These are phyloP conservation scores for Athelia sp. DNA, from an alignment of 1,284 basidiomycete genomes.

Conservation along the genomic window DNA sequence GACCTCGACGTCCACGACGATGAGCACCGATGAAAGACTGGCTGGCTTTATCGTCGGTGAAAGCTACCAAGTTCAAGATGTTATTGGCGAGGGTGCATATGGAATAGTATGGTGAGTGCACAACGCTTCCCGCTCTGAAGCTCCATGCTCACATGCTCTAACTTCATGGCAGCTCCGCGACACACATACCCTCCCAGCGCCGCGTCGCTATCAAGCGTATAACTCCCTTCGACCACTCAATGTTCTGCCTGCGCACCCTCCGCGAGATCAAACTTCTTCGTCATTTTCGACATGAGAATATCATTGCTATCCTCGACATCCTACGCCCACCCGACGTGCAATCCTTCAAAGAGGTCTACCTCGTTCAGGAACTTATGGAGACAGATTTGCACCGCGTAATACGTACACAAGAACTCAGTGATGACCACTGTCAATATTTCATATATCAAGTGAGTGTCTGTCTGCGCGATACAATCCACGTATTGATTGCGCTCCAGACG, in stretches of 20 bases:
- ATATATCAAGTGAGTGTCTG: slow-evolving; percentile 73
- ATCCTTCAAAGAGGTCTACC: slow-evolving; percentile 75
- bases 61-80: slow-evolving; percentile 69
- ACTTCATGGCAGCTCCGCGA: slow-evolving; percentile 59
- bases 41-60: slow-evolving; percentile 55
- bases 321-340: slow-evolving; percentile 56
- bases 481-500: slow-evolving; percentile 44
- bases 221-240: slow-evolving; percentile 82
- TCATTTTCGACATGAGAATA: slow-evolving; percentile 76
- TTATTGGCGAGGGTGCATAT: slow-evolving; percentile 83
- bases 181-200: slow-evolving; percentile 58
- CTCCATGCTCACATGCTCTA: background rate
- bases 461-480: slow-evolving; percentile 4
- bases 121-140: slow-evolving; percentile 3
- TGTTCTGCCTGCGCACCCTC: slow-evolving; percentile 85
- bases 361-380: slow-evolving; percentile 91
- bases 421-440: slow-evolving; percentile 94
- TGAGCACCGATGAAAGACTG: slow-evolving; percentile 43
- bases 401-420: slow-evolving; percentile 77
- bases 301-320: slow-evolving; percentile 84
- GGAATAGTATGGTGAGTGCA: slow-evolving; percentile 60
- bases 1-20: background rate
- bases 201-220: slow-evolving; percentile 80
- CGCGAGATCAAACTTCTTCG: slow-evolving; percentile 84
- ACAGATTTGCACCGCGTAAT: slow-evolving; percentile 88